These are phyloP conservation scores for Flagelloscypha sp. DNA, from an alignment of 768 basidiomycete species.

Conservation along the genomic window DNA sequence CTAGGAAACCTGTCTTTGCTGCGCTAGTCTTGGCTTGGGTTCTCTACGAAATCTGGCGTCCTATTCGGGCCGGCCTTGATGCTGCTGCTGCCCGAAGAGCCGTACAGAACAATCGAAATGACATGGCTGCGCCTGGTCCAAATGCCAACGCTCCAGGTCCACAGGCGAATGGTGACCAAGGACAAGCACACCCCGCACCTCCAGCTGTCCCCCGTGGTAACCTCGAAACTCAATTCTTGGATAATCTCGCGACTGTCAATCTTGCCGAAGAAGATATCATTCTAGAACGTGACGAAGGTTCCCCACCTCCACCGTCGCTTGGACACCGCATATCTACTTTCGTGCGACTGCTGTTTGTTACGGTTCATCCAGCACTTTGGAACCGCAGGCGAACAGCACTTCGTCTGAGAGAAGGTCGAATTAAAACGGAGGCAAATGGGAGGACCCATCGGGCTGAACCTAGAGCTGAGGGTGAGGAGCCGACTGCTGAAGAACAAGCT, in stretches of 20 bases:
- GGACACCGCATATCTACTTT: slow-evolving; percentile 47
- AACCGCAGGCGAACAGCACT: slow-evolving; percentile 54
- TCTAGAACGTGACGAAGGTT: slow-evolving; percentile 24
- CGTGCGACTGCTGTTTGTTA: slow-evolving; percentile 45
- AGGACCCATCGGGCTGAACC: slow-evolving; percentile 15
- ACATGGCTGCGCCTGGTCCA: slow-evolving; percentile 17
- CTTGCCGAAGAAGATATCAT: slow-evolving; percentile 47
- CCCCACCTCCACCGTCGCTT: slow-evolving; percentile 34
- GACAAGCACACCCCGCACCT: neutral
- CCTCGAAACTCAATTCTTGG: slow-evolving; percentile 19
- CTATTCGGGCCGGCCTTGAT: slow-evolving; percentile 41
- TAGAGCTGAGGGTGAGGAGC: slow-evolving; percentile 22
- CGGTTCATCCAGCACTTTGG: slow-evolving; percentile 69
- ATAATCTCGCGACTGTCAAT: slow-evolving; percentile 49
- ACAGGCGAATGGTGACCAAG: too few relatives aligned
- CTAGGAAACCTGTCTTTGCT: slow-evolving; percentile 63
- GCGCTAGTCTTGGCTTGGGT: slow-evolving; percentile 62
- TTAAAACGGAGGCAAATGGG: slow-evolving; percentile 57
- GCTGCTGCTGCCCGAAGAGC: slow-evolving; percentile 15
- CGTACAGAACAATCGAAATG: slow-evolving; percentile 15
- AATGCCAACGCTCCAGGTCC: slow-evolving; percentile 10
- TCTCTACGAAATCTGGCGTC: slow-evolving; percentile 68
- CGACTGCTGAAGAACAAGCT: slow-evolving; percentile 17
- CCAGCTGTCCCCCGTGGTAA: neutral
- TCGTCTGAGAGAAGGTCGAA: slow-evolving; percentile 52